Conservation (phyloP, 2,329 filamentous ascomycete species). For the Diaporthe nobilis region DNA sequence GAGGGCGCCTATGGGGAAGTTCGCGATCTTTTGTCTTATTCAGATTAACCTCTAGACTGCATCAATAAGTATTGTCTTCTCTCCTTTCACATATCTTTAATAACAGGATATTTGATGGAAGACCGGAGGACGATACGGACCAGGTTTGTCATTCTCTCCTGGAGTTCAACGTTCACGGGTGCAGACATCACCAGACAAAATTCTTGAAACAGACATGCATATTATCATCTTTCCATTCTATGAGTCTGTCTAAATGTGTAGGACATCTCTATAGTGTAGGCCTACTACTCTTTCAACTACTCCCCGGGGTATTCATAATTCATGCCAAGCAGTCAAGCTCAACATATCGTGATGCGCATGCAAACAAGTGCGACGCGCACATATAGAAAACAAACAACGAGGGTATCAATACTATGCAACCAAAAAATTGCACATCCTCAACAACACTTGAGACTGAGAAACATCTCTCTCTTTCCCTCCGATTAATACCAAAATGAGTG, state of each 20-base stretch:
- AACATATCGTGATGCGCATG: conserved; percentile 30
- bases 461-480: background rate
- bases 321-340: conserved; percentile 33
- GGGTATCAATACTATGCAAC: conserved; percentile 35
- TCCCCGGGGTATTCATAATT: conserved; percentile 36
- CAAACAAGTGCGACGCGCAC: conserved; percentile 16
- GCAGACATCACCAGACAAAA: no score
- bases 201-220: background rate
- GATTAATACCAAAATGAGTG: background rate
- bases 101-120: background rate
- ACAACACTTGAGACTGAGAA: background rate
- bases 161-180: background rate
- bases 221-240: conserved; percentile 26
- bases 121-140: no score
- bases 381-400: conserved; percentile 29
- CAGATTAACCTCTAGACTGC: background rate
- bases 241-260: background rate
- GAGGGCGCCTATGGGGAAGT: background rate
- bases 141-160: background rate
- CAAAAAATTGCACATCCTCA: conserved; percentile 14
- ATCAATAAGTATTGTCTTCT: background rate
- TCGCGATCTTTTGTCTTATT: background rate
- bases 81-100: background rate
- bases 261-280: conserved; percentile 3
- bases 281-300: background rate